Evolutionary conservation across 1,284 basidiomycete genomes (phyloP), one percentile per base, ranked within the genome.

Genomic region (Ganoderma meredithae): DNA sequence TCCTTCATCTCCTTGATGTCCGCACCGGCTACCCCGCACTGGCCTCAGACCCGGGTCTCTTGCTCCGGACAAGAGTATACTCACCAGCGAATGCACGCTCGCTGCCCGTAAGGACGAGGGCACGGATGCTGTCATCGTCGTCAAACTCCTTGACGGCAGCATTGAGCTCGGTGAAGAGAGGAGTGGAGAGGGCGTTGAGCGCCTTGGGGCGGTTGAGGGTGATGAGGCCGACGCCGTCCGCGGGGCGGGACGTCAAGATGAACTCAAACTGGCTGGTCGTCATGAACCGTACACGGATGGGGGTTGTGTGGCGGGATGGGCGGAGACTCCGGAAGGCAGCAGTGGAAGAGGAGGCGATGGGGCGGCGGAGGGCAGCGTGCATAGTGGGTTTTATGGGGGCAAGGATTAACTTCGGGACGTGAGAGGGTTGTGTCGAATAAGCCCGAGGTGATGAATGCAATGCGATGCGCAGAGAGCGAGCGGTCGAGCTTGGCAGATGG

Each of bases 131-230:
- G 44, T 89, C 85, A 75, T 97, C 95, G 53, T 81, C 82, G 76
- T 96, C 94, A 5, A 92, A 90, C 62, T 89, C 86, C 40, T 82
- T 85, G 60, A 97, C 80, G 19, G 94, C 95, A 63, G 88, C 84
- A 77, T 95, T 94, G 62, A 98, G 86, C 77, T 95, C 91, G 25
- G 81, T 81, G 78, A 96, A 92, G 68, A 97, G 84, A 9, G 94
- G 91, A 12, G 90, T 87, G 76, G 88, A 94, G 69, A 99, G 85
- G 47, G 98, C 97, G 79, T 99, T 99, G 75, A 99, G 86, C 31
- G 95, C 95, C 78, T 98, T 98, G 62, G 98, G 97, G 66, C 97
- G 88, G 85, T 99, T 98, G 77, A 99, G 88, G 17, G 94, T 95
- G 80, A 99, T 90, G 74, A 98, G 91, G 10, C 90, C 86, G 63